Evolutionary conservation across 1,139 yeast genomes (phyloP).

Genomic region (Blastobotrys serpentis): DNA sequence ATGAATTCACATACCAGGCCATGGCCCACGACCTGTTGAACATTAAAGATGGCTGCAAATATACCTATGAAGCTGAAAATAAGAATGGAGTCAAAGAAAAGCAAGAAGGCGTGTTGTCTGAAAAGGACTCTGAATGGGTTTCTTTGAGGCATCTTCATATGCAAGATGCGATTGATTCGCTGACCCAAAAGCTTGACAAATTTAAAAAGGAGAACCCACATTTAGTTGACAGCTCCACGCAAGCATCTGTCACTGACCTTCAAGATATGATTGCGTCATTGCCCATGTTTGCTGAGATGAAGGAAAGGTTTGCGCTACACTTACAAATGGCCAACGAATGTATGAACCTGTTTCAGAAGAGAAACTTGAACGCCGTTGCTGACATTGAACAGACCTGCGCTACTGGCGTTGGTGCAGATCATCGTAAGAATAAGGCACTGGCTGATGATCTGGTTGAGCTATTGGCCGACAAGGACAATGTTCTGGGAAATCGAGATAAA

Average conservation of each 20-base stretch:
- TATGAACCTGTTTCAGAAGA: conserved; percentile 38
- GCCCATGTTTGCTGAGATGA: conserved; percentile 43
- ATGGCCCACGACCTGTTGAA: conserved; percentile 73
- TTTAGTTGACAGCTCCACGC: conserved; percentile 35
- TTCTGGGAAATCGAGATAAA: conserved; percentile 59
- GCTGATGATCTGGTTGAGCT: conserved; percentile 65
- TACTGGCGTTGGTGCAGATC: conserved; percentile 70
- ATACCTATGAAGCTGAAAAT: conserved; percentile 59
- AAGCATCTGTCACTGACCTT: conserved; percentile 40
- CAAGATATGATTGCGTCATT: conserved; percentile 44
- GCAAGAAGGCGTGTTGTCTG: conserved; percentile 52
- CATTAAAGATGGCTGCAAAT: conserved; percentile 51
- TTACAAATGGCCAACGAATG: conserved; percentile 43
- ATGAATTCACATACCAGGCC: conserved; percentile 92
- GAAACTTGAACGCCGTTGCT: conserved; percentile 36
- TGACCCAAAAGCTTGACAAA: conserved; percentile 61
- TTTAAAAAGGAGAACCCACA: conserved; percentile 70
- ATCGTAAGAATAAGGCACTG: conserved; percentile 60
- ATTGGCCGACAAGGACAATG: conserved; percentile 49
- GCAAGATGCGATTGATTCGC: conserved; percentile 66
- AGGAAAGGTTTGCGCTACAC: conserved; percentile 41
- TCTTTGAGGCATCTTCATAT: conserved; percentile 73
- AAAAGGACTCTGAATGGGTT: conserved; percentile 74
- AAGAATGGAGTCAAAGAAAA: conserved; percentile 57
- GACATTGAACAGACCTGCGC: conserved; percentile 63